Percentiles rank a stretch among this genome's conserved stretches.
phyloP scores from a whole-genome alignment of 2,329 filamentous ascomycete species.

The Trichoderma pleuroti region DNA sequence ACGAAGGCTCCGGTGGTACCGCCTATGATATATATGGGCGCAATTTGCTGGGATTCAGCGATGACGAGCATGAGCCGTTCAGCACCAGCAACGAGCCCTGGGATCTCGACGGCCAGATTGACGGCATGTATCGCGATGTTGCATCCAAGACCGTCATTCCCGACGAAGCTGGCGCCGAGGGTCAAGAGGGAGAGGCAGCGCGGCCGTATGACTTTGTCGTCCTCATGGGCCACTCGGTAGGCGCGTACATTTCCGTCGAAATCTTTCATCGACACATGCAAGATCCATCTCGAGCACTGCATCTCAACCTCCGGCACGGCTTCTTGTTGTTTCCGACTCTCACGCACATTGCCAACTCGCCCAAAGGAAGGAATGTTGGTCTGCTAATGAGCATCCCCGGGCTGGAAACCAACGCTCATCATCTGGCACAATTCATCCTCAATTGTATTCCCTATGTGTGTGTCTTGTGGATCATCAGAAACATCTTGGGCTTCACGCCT shows the following conservation, averaged over 20 bases:
- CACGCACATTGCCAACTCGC: conserved; percentile 63
- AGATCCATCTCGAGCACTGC: conserved; percentile 31
- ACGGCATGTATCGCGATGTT: conserved; percentile 39
- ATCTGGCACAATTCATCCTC: conserved; percentile 42
- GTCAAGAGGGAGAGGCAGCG: conserved; percentile 29
- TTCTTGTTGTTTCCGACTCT: conserved; percentile 73
- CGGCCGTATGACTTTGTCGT: conserved; percentile 56
- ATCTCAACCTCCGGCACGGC: conserved; percentile 46
- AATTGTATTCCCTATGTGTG: conserved; percentile 38
- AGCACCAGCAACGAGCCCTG: conserved; percentile 41
- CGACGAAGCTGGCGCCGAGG: not conserved
- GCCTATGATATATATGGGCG: conserved; percentile 56
- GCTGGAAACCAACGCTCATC: conserved; percentile 40
- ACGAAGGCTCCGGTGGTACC: conserved; percentile 25
- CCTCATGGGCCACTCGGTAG: conserved; percentile 71
- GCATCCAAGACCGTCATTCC: conserved; percentile 28
- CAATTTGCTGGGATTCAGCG: conserved; percentile 57
- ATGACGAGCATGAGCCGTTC: conserved; percentile 50
- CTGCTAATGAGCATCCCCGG: conserved; percentile 41
- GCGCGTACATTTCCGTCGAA: conserved; percentile 68
- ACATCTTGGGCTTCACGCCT: conserved; percentile 45
- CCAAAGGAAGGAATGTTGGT: conserved; percentile 49
- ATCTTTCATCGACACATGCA: conserved; percentile 56
- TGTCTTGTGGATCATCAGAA: conserved; percentile 43
- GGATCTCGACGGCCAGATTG: conserved; percentile 53